A percentile compares a stretch with the other conserved stretches of the same genome.
Conservation (phyloP, 495 filamentous ascomycete genomes). For the Darksidea phi region DNA sequence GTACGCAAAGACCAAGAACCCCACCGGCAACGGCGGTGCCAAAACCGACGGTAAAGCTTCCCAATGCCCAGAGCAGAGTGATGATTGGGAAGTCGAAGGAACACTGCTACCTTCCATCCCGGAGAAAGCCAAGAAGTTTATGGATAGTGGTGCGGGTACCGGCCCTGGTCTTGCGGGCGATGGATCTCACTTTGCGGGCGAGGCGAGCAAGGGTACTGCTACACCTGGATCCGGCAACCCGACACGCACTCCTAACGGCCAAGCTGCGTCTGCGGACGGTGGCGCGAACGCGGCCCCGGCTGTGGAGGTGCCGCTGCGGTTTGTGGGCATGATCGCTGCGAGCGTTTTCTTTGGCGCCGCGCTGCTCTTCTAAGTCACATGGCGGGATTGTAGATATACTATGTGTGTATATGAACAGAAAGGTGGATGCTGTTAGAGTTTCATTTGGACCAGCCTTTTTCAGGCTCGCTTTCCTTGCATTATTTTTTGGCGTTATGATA, state of each 20-base stretch:
- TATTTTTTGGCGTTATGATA: too few relatives aligned
- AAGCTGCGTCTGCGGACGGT: slow-evolving; percentile 3
- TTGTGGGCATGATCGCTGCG: slow-evolving; percentile 19
- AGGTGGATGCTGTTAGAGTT: too few relatives aligned
- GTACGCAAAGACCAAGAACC: slow-evolving; percentile 60
- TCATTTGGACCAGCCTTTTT: too few relatives aligned
- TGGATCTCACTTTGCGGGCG: slow-evolving; percentile 67
- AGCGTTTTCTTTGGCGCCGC: slow-evolving; percentile 16
- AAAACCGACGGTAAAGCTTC: slow-evolving; percentile 64
- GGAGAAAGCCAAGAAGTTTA: slow-evolving; percentile 60
- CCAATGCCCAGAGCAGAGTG: slow-evolving; percentile 66
- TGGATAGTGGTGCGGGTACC: slow-evolving; percentile 67
- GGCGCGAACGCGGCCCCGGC: background rate
- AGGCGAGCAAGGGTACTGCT: slow-evolving; percentile 58
- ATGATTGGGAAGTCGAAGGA: slow-evolving; percentile 71
- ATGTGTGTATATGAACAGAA: too few relatives aligned
- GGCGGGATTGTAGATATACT: too few relatives aligned
- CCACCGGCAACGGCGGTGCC: slow-evolving; percentile 73
- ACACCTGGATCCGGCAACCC: slow-evolving; percentile 57
- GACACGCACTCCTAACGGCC: slow-evolving; percentile 44
- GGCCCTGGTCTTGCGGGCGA: slow-evolving; percentile 65
- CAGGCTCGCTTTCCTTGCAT: too few relatives aligned
- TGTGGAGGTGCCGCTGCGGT: slow-evolving; percentile 13
- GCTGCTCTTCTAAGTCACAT: slow-evolving; percentile 17
- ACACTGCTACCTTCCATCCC: slow-evolving; percentile 68